Evolutionary conservation across 345 rosid genomes (phyloP), one percentile per base, ranked within the genome.

Genomic region (Rhodamnia argentea): DNA sequence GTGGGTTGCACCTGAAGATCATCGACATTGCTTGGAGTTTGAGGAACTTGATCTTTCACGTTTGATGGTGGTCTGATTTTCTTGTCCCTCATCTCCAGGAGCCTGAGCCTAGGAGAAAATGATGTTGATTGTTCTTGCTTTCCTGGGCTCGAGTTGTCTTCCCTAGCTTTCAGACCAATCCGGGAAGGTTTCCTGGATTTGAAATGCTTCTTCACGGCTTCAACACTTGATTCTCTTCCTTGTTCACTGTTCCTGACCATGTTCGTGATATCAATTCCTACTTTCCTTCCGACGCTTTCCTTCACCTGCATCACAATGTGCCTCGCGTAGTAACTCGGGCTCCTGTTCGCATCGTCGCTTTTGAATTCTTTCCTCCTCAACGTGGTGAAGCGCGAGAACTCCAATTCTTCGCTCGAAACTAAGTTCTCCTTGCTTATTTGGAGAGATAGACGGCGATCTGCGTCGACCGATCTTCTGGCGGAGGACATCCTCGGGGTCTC

Each of bases 401-500:
- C 89, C 55, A 88, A 27, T 40, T 91, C 85, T n/a, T 91, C 91
- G 26, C 86, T 83, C 3, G 86, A 56, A 87, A 90, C 92, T 86
- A 85, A 64, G 87, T 92, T 94, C 88, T 97, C 99, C 86, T 91
- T 93, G 95, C 90, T 93, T 86, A 92, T 91, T 82, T 94, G 98
- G 86, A 97, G 94, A 1, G 99, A 95, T 50, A 94, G 92, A 9
- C 98, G 97, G 86, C 90, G 97, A 82, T 91, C 90, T 86, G 60
- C 52, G 32, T 93, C 95, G 20, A 93, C 95, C 52, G 99, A 93
- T 88, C 95, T 91, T 85, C 99, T 93, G 5, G 93, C 96, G 3
- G 93, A 93, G 20, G 98, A 96, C 40, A 96, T 88, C 90, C 96
- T 91, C 3, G 99, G 99, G 2, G 98, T 96, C 86, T 95, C 99